These are phyloP conservation scores for Xylariaceae sp. DNA, from an alignment of 2,329 filamentous ascomycete species.

Conservation along the genomic window DNA sequence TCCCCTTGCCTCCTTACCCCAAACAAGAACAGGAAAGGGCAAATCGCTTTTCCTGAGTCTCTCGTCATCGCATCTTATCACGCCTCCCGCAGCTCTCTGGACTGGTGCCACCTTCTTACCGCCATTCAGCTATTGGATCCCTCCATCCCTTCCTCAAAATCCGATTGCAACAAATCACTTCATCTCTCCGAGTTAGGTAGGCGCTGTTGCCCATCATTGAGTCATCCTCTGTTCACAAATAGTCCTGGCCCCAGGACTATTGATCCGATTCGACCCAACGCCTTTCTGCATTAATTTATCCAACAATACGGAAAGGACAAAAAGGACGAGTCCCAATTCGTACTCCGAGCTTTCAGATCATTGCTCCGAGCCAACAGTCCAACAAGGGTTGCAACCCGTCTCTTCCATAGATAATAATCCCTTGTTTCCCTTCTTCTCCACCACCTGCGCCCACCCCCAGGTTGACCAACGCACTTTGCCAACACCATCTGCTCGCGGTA, in stretches of 20 bases:
- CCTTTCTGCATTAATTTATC: conserved; percentile 13
- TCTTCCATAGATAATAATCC: conserved; percentile 3
- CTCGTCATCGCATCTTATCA: conserved; percentile 16
- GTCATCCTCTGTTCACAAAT: conserved; percentile 6
- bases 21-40: conserved; percentile 16
- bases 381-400: conserved; percentile 4
- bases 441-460: neutral
- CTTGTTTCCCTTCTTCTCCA: conserved; percentile 4
- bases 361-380: conserved; percentile 2
- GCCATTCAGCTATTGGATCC: conserved; percentile 12
- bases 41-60: conserved; percentile 16
- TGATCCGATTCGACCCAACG: conserved; percentile 14
- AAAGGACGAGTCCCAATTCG: conserved; percentile 5
- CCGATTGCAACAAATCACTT: neutral
- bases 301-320: conserved; percentile 11
- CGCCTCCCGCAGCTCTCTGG: conserved; percentile 7
- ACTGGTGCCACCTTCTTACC: conserved; percentile 15
- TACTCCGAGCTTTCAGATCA: neutral
- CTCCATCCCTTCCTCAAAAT: conserved; percentile 5
- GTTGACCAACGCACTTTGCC: conserved; percentile 3
- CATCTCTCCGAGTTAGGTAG: conserved; percentile 3
- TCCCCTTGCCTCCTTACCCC: conserved; percentile 17
- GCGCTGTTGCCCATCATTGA: conserved; percentile 3
- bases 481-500: neutral
- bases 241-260: conserved; percentile 3